Base-by-base conservation (phyloP, 345 rosid genomes). In the Rhizophora mangle region DNA sequence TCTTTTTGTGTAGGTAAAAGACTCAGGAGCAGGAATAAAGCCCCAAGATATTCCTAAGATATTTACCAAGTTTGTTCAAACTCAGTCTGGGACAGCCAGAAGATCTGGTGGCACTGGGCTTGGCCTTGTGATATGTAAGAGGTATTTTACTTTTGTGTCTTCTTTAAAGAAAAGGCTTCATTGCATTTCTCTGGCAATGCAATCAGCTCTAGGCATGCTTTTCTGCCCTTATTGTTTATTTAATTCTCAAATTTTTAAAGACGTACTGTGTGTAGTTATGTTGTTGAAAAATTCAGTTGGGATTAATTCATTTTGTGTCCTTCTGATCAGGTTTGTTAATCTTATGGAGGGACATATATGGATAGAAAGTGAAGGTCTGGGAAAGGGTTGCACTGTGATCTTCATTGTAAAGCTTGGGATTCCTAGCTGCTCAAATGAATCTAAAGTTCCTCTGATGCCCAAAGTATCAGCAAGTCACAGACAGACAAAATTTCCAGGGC, bases 281-380 rank as follows among this genome's bases (percentile, higher is more conserved):
- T 29, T 21, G 32, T 39, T 30, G 20, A 47, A 60, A 20, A 34
- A 26, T 24, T 34, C 22, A 16, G n/a, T 6, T 10, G 27, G 16
- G 5, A 58, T 68, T 19, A 29, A 60, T n/a, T 31, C 56, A 19
- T 61, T 69, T 29, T 70, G n/a, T 47, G 57, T 80, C 21, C 63
- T 56, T 71, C 53, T 68, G 68, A 70, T 67, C 82, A 96, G 99
- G 87, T 96, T 92, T 80, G 99, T 96, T 64, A 86, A 82, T 88
- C 95, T 96, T 65, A 92, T 96, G 99, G 95, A 82, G 68, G 99
- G 99, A 64, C 88, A 96, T 61, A 88, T 96, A 70, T 92, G 97
- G 99, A 81, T 96, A 64, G 98, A 96, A 76, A 92, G 98, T 21
- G 97, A 92, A 59, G 99, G 99, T 72, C 79, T 88, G 62, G 98